These are phyloP conservation scores for Candida coquimbonensis DNA, from an alignment of 805 yeast genomes.

Conservation along the genomic window DNA sequence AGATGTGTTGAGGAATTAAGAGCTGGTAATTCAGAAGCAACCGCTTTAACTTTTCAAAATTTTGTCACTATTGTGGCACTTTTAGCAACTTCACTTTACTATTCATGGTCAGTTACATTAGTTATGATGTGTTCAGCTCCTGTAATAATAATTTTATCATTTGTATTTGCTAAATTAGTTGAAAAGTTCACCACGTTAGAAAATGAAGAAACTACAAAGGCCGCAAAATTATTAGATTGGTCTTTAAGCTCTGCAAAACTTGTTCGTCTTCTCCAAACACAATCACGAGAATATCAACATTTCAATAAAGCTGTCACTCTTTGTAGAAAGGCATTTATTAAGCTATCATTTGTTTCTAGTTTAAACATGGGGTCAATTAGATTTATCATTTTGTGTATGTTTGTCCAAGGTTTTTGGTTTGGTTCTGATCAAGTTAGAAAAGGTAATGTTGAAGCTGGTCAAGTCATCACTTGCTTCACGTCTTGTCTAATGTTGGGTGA, in stretches of 20 bases:
- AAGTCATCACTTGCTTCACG: slow-evolving; percentile 76
- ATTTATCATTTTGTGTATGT: slow-evolving; percentile 58
- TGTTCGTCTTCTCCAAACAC: slow-evolving; percentile 56
- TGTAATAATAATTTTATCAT: slow-evolving; percentile 43
- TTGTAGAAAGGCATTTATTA: slow-evolving; percentile 34
- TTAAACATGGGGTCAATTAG: slow-evolving; percentile 52
- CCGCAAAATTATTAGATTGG: slow-evolving; percentile 67
- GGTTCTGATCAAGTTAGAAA: slow-evolving; percentile 61
- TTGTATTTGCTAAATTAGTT: slow-evolving; percentile 43
- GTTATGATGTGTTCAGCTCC: slow-evolving; percentile 75
- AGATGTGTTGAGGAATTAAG: slow-evolving; percentile 71
- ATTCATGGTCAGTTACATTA: slow-evolving; percentile 81
- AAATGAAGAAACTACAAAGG: slow-evolving; percentile 46
- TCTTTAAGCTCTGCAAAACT: slow-evolving; percentile 50
- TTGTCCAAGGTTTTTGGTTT: slow-evolving; percentile 90
- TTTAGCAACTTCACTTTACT: slow-evolving; percentile 58
- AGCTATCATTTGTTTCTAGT: slow-evolving; percentile 40
- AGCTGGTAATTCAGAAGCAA: slow-evolving; percentile 58
- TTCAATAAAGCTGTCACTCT: slow-evolving; percentile 28
- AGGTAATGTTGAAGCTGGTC: slow-evolving; percentile 46
- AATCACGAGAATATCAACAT: slow-evolving; percentile 39
- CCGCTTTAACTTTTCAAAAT: slow-evolving; percentile 51
- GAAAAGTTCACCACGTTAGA: slow-evolving; percentile 45
- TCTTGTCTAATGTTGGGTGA: slow-evolving; percentile 72
- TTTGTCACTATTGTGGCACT: slow-evolving; percentile 47